Conservation (phyloP, 2,329 filamentous ascomycete species). For the Neonectria sp. region DNA sequence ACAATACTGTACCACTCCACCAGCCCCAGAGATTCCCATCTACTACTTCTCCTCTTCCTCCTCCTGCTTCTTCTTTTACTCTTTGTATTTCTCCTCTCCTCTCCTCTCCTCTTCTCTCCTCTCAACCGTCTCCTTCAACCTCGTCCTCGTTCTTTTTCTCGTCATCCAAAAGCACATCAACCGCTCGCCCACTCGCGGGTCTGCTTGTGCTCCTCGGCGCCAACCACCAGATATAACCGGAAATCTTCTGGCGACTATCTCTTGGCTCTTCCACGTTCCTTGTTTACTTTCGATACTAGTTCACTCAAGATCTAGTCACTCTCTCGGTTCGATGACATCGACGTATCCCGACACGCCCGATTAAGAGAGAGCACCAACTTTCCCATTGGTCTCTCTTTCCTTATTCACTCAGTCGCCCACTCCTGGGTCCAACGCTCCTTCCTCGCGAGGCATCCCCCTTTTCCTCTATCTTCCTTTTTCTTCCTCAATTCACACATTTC, state of each 20-base stretch:
- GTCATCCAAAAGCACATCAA: background rate
- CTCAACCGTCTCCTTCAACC: background rate
- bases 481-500: slow-evolving; percentile 18
- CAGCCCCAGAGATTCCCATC: slow-evolving; percentile 5
- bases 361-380: slow-evolving; percentile 9
- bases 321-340: slow-evolving; percentile 3
- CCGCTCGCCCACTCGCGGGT: background rate
- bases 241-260: background rate
- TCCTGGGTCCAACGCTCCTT: background rate
- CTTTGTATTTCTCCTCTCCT: background rate
- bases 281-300: background rate
- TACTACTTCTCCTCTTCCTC: background rate
- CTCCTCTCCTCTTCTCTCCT: background rate
- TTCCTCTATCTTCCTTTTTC: slow-evolving; percentile 28
- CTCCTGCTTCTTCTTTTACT: background rate
- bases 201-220: background rate
- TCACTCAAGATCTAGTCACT: background rate
- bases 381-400: slow-evolving; percentile 15
- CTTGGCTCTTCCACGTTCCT: background rate
- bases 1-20: slow-evolving; percentile 6
- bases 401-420: slow-evolving; percentile 14
- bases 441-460: slow-evolving; percentile 1
- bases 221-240: background rate
- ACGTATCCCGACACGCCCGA: background rate
- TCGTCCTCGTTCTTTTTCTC: slow-evolving; percentile 1